These are phyloP conservation scores for Globisporangium rhizosaccharum DNA, from an alignment of 352 stramenopile genomes.

Conservation along the genomic window DNA sequence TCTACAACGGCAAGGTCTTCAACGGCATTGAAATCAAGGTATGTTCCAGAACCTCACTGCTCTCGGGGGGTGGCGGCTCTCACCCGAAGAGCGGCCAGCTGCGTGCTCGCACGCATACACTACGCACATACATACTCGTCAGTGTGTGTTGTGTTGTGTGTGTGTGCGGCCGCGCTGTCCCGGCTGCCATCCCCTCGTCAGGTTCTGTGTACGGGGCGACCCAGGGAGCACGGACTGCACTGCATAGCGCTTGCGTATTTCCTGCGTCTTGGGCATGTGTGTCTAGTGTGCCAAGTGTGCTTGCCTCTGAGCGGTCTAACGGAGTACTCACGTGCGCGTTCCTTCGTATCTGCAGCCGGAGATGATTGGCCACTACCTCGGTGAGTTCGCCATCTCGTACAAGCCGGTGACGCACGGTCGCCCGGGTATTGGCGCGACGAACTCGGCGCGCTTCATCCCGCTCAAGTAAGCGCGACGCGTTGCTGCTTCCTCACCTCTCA, in stretches of 20 bases:
- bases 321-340: conserved; percentile 20
- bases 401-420: conserved; percentile 98
- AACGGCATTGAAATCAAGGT: conserved; percentile 99
- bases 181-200: conserved; percentile 72
- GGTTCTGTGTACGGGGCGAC: conserved; percentile 89
- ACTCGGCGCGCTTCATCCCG: conserved; percentile 98
- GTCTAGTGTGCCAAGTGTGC: not conserved
- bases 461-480: conserved; percentile 88
- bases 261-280: not conserved
- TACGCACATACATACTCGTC: not conserved
- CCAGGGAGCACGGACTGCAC: conserved; percentile 51
- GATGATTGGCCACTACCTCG: conserved; percentile 99
- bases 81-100: conserved; percentile 58
- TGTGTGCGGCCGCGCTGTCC: conserved; percentile 8
- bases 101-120: not conserved
- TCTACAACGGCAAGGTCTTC: conserved; percentile 99
- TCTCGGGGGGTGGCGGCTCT: conserved; percentile 80
- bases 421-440: conserved; percentile 97
- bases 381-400: conserved; percentile 99
- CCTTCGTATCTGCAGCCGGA: conserved; percentile 75
- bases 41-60: conserved; percentile 82
- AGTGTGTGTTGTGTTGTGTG: not conserved
- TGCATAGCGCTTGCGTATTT: conserved; percentile 18
- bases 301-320: not conserved
- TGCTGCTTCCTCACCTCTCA: conserved; percentile 27